Base-by-base conservation (phyloP, 2,329 filamentous ascomycete genomes). In the Trichoderma sp. region DNA sequence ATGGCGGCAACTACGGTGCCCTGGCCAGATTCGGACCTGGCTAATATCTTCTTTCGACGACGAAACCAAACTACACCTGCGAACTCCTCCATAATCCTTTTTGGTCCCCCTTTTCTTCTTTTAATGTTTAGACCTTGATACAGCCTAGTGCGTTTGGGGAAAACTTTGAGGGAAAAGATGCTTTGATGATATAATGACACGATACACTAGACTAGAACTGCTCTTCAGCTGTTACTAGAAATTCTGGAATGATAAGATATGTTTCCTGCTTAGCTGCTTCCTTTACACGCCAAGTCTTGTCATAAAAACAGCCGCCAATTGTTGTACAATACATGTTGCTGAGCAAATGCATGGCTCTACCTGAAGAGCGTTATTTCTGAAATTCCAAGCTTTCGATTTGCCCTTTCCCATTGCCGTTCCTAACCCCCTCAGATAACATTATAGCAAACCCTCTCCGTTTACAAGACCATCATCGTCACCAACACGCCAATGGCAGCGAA, bases 1-100 rank as follows among this genome's bases (percentile, higher is more conserved):
- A 91, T 67, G 88, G 88, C 7, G 89, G 88, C 2, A 85, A 86
- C 75, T 80, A 87, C 18, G 88, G 88, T 1, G 88, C 88, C 1
- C 79, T 91, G 76, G 89, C 87, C 7, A 83, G 81, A 33, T 91
- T 89, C 71, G 84, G 85, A 4, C 81, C 86, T 16, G 86, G 85
- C 76, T 86, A 79, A 75, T 12, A 72, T 12, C 45, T 14, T 1
- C 16, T 9, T 29, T 27, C 41, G 18, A 45, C 18, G 18, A 35
- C 6, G 12, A 60, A 38, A 14, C 6, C 59, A 21, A 50, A 16
- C 27, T n/a, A n/a, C 4, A 53, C 35, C 35, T 11, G 38, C 27
- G 69, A 50, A 50, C 59, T 27, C 16, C 4, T 33, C 41, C 3
- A 45, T n/a, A 24, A 29, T 35, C 18, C 21, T 33, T 33, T 35